Percentiles rank a stretch among this genome's conserved stretches.
phyloP scores from a whole-genome alignment of 768 basidiomycete species.

The Boletellus ananiceps region DNA sequence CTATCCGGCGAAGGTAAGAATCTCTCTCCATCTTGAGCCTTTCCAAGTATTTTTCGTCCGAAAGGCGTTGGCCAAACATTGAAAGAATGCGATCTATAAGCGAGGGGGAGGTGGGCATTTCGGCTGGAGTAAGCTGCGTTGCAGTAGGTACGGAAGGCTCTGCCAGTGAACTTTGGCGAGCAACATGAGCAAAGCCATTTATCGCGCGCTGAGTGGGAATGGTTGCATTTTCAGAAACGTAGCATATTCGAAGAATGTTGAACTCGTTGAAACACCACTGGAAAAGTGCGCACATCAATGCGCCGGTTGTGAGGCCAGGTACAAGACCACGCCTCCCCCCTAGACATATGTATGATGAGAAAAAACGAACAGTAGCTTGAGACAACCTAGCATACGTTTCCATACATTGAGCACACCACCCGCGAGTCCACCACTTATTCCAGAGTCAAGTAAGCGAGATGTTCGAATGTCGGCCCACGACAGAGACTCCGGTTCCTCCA shows the following conservation, averaged over 20 bases:
- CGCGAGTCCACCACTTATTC: slow-evolving; percentile 64
- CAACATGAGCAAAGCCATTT: not conserved
- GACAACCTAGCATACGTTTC: slow-evolving; percentile 44
- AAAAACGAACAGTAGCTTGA: not conserved
- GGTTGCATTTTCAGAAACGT: slow-evolving; percentile 36
- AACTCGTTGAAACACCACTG: slow-evolving; percentile 72
- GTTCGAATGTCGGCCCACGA: slow-evolving; percentile 53
- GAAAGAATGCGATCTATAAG: slow-evolving; percentile 37
- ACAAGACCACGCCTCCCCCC: slow-evolving; percentile 56
- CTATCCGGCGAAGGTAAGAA: slow-evolving; percentile 51
- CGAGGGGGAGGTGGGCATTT: slow-evolving; percentile 4
- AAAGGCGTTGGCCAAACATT: slow-evolving; percentile 38
- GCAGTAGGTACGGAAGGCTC: slow-evolving; percentile 3
- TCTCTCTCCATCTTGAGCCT: slow-evolving; percentile 32
- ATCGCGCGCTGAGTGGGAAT: not conserved
- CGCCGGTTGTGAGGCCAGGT: slow-evolving; percentile 59
- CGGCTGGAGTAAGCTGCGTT: slow-evolving; percentile 13
- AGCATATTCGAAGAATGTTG: slow-evolving; percentile 54
- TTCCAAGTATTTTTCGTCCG: slow-evolving; percentile 69
- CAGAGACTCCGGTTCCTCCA: slow-evolving; percentile 14
- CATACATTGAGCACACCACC: slow-evolving; percentile 57
- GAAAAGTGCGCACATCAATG: slow-evolving; percentile 51
- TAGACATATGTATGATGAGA: slow-evolving; percentile 27
- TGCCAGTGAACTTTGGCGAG: not conserved
- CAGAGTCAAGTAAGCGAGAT: slow-evolving; percentile 63